Percentiles rank a stretch among this genome's conserved stretches.
Conservation (phyloP, 163 green algal genomes). For the Scenedesmus sp. region DNA sequence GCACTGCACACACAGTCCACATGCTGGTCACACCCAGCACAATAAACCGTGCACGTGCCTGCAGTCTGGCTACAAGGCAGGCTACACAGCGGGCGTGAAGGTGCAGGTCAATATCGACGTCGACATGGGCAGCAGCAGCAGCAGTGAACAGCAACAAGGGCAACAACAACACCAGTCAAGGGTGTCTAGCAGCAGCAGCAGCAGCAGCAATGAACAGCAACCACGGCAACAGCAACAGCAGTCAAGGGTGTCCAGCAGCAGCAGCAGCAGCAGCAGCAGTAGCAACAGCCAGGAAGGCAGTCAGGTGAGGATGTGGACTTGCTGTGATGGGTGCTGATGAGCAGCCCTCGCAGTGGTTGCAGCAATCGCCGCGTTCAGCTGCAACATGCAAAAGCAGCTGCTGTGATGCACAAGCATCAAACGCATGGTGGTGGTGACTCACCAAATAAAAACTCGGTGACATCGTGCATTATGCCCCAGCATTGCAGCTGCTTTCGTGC, state of each 20-base stretch:
- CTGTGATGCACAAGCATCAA: not conserved
- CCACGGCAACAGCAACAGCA: constrained; percentile 19
- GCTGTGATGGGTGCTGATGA: not conserved
- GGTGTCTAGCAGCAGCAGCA: not conserved
- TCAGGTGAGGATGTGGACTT: not conserved
- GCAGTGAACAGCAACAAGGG: not conserved
- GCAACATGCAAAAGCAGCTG: too few species aligned
- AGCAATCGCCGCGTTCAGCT: too few species aligned
- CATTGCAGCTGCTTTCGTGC: too few species aligned
- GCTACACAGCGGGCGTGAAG: constrained; percentile 16
- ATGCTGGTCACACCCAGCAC: too few species aligned
- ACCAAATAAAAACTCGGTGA: not conserved
- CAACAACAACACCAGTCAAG: not conserved
- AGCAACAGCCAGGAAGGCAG: not conserved
- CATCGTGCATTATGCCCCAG: too few species aligned
- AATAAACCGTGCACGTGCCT: not conserved
- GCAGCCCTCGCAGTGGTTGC: not conserved
- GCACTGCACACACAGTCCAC: too few species aligned
- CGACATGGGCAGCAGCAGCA: not conserved
- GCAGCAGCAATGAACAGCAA: not conserved
- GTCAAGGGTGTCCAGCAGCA: not conserved
- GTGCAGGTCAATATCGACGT: constrained; percentile 39
- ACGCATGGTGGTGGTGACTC: too few species aligned
- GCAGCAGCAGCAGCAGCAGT: not conserved
- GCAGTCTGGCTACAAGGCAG: constrained; percentile 41